phyloP scores from a whole-genome alignment of 805 yeast genomes.

The Ogataea nonfermentans region DNA sequence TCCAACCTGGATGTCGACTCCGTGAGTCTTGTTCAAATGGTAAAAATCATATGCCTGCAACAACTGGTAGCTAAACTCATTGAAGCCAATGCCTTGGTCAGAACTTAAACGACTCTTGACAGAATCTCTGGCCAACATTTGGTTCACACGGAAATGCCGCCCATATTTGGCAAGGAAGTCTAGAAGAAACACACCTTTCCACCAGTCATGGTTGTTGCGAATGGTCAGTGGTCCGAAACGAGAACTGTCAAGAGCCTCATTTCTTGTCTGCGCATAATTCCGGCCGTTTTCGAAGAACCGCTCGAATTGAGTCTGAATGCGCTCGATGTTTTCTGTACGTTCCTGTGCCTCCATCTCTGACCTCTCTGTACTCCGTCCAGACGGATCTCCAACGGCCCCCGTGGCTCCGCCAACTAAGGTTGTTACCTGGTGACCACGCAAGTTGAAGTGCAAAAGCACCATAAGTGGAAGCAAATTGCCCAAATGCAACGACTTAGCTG shows the following conservation, averaged over 20 bases:
- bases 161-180: conserved; percentile 80
- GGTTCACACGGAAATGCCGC: conserved; percentile 70
- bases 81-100: conserved; percentile 81
- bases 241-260: conserved; percentile 19
- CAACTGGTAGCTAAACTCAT: conserved; percentile 91
- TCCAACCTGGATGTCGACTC: conserved; percentile 79
- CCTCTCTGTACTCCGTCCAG: conserved; percentile 84
- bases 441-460: conserved; percentile 76
- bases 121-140: conserved; percentile 88
- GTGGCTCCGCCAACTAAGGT: conserved; percentile 95
- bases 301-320: conserved; percentile 61
- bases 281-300: conserved; percentile 61
- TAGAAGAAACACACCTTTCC: conserved; percentile 73
- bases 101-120: conserved; percentile 70
- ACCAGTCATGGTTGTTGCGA: conserved; percentile 79
- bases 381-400: conserved; percentile 94
- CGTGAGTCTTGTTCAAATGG: conserved; percentile 60
- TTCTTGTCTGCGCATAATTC: conserved; percentile 56
- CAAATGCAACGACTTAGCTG: conserved; percentile 83
- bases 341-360: conserved; percentile 49
- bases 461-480: conserved; percentile 89
- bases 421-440: conserved; percentile 81
- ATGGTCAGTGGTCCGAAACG: conserved; percentile 20
- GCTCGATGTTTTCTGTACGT: conserved; percentile 53
- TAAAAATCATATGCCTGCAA: conserved; percentile 93